Percentiles rank a stretch among this genome's conserved stretches.
These are phyloP conservation scores for Russula foetens DNA, from an alignment of 768 basidiomycete species.

Conservation along the genomic window DNA sequence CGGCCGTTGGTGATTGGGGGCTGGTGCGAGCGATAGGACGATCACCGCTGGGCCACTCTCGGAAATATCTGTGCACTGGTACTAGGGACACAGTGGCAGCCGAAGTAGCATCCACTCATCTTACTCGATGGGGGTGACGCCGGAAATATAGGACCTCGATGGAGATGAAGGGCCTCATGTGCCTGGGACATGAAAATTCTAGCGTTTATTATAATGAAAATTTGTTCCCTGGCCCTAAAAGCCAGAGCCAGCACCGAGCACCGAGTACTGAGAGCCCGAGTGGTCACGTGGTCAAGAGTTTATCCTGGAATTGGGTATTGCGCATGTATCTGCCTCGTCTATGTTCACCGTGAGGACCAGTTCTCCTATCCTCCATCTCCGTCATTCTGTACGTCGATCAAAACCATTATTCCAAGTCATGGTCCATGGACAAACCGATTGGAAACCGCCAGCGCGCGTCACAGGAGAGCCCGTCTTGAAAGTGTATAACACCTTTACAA, in stretches of 20 bases:
- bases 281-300: not conserved
- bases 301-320: too few relatives aligned
- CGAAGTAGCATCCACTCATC: not conserved
- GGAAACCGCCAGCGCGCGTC: conserved; percentile 40
- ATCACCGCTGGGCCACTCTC: not conserved
- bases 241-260: too few relatives aligned
- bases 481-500: conserved; percentile 90
- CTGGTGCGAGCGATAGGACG: not conserved
- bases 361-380: not conserved
- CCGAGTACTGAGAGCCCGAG: too few relatives aligned
- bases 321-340: not conserved
- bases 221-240: too few relatives aligned
- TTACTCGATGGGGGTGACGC: not conserved
- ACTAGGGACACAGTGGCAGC: not conserved
- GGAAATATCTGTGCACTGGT: not conserved
- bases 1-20: not conserved
- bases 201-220: not conserved
- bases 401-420: conserved; percentile 28
- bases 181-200: not conserved
- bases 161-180: conserved; percentile 1
- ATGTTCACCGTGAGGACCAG: conserved; percentile 3
- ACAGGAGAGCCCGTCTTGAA: conserved; percentile 59
- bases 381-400: not conserved
- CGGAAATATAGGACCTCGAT: not conserved
- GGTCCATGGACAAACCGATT: conserved; percentile 52